A percentile compares a stretch with the other conserved stretches of the same genome.
Evolutionary conservation across 2,329 filamentous ascomycete genomes (phyloP).

Genomic region (Penicillium rolfsii): DNA sequence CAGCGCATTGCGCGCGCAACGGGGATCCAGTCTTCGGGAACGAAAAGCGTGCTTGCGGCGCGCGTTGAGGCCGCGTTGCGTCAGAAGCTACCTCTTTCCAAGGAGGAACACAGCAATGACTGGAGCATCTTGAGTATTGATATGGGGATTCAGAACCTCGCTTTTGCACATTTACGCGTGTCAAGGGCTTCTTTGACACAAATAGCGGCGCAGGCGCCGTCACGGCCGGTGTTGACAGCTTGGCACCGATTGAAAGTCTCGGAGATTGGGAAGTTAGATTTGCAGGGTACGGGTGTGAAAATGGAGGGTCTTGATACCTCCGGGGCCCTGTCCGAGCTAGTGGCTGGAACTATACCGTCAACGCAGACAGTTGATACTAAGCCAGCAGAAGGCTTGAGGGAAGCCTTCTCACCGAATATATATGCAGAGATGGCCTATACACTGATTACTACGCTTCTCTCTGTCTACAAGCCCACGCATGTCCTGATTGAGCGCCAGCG

Average conservation of each 20-base stretch:
- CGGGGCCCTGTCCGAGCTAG: background rate
- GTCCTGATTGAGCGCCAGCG: constrained; percentile 71
- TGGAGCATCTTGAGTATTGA: constrained; percentile 73
- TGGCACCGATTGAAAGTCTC: constrained; percentile 49
- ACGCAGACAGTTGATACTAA: background rate
- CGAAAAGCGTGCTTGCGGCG: constrained; percentile 59
- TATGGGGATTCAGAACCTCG: constrained; percentile 81
- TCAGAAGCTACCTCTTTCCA: constrained; percentile 10
- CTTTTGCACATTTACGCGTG: constrained; percentile 66
- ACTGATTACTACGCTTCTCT: constrained; percentile 56
- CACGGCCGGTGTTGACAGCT: constrained; percentile 34
- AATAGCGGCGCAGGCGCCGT: background rate
- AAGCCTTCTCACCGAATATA: constrained; percentile 55
- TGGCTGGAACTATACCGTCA: background rate
- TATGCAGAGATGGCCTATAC: constrained; percentile 61
- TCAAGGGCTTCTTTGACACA: constrained; percentile 9
- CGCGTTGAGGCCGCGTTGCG: constrained; percentile 48
- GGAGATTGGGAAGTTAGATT: constrained; percentile 22
- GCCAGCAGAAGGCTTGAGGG: background rate
- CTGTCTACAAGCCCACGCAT: constrained; percentile 61
- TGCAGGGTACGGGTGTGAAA: background rate
- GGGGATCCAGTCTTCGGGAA: constrained; percentile 62
- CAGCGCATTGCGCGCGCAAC: constrained; percentile 64
- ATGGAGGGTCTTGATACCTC: background rate
- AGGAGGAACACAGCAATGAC: background rate